Conservation (phyloP, 2,329 filamentous ascomycete species). For the Aspergillus caelatus region DNA sequence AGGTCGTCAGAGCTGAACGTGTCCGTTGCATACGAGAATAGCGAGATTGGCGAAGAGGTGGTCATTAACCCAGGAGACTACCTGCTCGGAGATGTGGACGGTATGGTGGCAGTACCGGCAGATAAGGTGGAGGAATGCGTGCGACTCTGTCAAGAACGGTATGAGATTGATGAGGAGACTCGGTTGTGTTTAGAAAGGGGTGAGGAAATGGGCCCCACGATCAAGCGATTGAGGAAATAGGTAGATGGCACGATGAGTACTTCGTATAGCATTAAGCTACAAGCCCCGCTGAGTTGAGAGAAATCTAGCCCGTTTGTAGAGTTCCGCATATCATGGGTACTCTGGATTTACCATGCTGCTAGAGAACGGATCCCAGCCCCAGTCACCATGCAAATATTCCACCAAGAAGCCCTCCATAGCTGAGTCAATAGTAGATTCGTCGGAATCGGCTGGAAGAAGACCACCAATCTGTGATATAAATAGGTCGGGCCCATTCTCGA, state of each 20-base stretch:
- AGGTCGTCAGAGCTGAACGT: conserved; percentile 38
- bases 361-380: conserved; percentile 30
- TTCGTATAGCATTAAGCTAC: no score
- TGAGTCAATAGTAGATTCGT: conserved; percentile 17
- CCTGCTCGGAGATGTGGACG: no score
- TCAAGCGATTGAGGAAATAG: conserved; percentile 36
- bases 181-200: conserved; percentile 32
- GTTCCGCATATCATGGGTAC: no score
- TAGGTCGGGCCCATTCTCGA: no score
- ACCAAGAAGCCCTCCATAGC: conserved; percentile 27
- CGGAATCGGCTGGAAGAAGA: no score
- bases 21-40: conserved; percentile 32
- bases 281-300: no score
- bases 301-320: no score
- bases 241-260: no score
- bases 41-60: conserved; percentile 8
- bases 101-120: no score
- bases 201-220: conserved; percentile 38
- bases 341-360: neutral
- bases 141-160: conserved; percentile 35
- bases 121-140: no score
- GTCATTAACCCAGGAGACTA: no score
- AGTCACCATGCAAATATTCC: conserved; percentile 27
- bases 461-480: no score
- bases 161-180: conserved; percentile 40